Conservation (phyloP, 164 flowering plant genomes). For the Malania oleifera region DNA sequence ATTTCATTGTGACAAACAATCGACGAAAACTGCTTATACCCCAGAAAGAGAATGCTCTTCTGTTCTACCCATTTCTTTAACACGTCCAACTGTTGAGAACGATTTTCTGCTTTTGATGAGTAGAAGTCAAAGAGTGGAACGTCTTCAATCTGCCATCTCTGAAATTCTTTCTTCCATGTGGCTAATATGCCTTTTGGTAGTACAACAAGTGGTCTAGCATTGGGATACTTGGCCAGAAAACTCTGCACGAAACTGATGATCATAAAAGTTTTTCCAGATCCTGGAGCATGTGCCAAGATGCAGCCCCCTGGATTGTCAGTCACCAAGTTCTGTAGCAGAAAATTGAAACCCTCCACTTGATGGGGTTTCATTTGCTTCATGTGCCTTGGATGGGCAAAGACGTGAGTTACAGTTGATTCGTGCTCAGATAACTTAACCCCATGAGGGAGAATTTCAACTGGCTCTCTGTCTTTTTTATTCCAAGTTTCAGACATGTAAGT, state of each 20-base stretch:
- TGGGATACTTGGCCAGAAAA: conserved; percentile 1
- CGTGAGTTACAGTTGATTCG: not conserved
- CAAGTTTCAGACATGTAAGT: not conserved
- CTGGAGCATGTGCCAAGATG: conserved; percentile 4
- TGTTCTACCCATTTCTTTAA: conserved; percentile 16
- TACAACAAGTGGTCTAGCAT: not conserved
- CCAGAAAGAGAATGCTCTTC: conserved; percentile 22
- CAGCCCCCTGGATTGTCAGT: not conserved
- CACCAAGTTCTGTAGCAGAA: conserved; percentile 2
- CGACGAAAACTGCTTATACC: conserved; percentile 17
- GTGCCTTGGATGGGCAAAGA: conserved; percentile 6
- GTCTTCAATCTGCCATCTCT: conserved; percentile 2
- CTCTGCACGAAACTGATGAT: conserved; percentile 1
- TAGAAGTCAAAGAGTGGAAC: conserved; percentile 1
- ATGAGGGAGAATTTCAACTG: not conserved
- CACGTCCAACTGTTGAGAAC: conserved; percentile 4
- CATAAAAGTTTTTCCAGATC: conserved; percentile 4
- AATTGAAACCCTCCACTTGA: conserved; percentile 6
- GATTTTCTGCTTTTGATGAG: conserved; percentile 4
- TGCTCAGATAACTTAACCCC: not conserved
- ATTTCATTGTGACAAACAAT: conserved; percentile 3
- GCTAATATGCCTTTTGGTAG: not conserved
- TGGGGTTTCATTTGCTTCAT: conserved; percentile 1
- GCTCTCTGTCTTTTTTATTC: not conserved
- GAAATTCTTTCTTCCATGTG: conserved; percentile 5